phyloP scores from a whole-genome alignment of 2,329 filamentous ascomycete genomes.

The Chalaropsis thielavioides region DNA sequence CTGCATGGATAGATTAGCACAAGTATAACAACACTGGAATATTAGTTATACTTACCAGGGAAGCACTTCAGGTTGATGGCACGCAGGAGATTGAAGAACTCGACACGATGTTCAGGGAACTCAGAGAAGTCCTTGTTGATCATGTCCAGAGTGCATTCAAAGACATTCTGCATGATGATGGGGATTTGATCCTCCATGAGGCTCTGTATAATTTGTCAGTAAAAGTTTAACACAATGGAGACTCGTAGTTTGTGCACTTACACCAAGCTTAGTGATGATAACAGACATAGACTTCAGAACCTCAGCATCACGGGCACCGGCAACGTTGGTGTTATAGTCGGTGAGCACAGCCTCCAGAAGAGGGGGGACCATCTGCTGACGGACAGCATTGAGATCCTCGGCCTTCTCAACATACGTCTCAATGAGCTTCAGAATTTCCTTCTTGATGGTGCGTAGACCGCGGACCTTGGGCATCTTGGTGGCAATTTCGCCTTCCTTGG shows the following conservation, averaged over 20 bases:
- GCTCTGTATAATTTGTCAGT: slow-evolving; percentile 38
- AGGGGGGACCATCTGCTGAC: slow-evolving; percentile 87
- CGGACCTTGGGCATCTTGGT: slow-evolving; percentile 96
- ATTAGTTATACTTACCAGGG: slow-evolving; percentile 39
- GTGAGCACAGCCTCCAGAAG: slow-evolving; percentile 84
- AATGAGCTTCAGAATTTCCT: slow-evolving; percentile 96
- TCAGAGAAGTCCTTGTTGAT: slow-evolving; percentile 99
- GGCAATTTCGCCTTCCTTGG: slow-evolving; percentile 51
- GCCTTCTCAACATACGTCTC: slow-evolving; percentile 98
- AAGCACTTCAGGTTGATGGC: slow-evolving; percentile 97
- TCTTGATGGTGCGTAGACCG: slow-evolving; percentile 93
- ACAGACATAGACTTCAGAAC: slow-evolving; percentile 96
- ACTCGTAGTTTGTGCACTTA: slow-evolving; percentile 37
- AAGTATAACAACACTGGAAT: background rate
- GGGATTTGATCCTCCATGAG: slow-evolving; percentile 98
- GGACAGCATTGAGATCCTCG: slow-evolving; percentile 86
- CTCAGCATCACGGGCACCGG: slow-evolving; percentile 88
- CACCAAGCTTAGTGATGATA: slow-evolving; percentile 89
- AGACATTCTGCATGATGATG: slow-evolving; percentile 94
- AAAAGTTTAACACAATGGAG: slow-evolving; percentile 14
- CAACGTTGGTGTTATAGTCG: slow-evolving; percentile 94
- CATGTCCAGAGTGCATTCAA: slow-evolving; percentile 97
- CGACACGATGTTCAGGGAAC: slow-evolving; percentile 96
- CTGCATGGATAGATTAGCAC: slow-evolving; percentile 24
- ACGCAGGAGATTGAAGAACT: slow-evolving; percentile 94